Evolutionary conservation across 768 basidiomycete species (phyloP).

Genomic region (Kwoniella sp.): DNA sequence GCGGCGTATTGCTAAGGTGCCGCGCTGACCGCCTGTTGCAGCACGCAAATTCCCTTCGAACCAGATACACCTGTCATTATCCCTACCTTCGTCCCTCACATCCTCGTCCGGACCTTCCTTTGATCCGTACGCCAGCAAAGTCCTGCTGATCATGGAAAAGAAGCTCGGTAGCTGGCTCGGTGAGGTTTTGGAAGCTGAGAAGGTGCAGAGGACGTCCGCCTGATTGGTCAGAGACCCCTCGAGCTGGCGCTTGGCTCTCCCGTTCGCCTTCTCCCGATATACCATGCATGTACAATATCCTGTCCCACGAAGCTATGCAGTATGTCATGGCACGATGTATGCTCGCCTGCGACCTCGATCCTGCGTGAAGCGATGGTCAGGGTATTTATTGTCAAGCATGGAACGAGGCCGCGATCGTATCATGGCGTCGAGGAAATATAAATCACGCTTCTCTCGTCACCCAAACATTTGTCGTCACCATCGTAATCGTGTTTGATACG

Average conservation of each 20-base stretch:
- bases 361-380: no score
- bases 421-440: no score
- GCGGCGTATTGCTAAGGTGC: not conserved
- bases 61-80: constrained; percentile 41
- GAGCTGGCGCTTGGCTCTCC: no score
- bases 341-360: no score
- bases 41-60: constrained; percentile 36
- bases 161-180: constrained; percentile 34
- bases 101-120: constrained; percentile 24
- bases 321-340: no score
- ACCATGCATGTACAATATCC: constrained; percentile 6
- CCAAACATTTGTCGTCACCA: no score
- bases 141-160: constrained; percentile 40
- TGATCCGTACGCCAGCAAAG: constrained; percentile 33
- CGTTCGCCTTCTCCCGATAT: not conserved
- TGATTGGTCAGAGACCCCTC: not conserved
- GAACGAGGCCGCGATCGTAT: no score
- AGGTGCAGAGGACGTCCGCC: not conserved
- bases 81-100: constrained; percentile 29
- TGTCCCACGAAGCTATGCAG: no score
- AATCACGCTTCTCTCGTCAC: no score
- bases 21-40: constrained; percentile 1
- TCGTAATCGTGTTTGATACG: no score
- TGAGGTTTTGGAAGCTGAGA: constrained; percentile 17
- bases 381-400: no score